Evolutionary conservation across 2,329 filamentous ascomycete species (phyloP).

Genomic region (Sarocladiaceae sp.): DNA sequence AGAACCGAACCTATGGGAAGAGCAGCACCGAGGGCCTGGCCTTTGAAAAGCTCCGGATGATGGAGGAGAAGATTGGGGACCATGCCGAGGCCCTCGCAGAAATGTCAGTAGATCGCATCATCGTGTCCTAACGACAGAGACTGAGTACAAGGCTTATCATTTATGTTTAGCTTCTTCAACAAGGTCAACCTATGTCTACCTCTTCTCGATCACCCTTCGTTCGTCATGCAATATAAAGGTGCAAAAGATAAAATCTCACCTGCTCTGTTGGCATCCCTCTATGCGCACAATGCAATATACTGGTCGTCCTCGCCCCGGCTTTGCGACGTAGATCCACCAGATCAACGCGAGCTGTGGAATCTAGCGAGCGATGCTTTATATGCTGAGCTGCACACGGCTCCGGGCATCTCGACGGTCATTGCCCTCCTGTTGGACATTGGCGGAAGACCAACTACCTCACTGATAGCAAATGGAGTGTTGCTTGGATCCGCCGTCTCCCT

Average conservation of each 20-base stretch:
- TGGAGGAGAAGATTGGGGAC: slow-evolving; percentile 56
- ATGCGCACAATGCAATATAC: slow-evolving; percentile 53
- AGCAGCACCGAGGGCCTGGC: slow-evolving; percentile 31
- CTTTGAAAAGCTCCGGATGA: slow-evolving; percentile 46
- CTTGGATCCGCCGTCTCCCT: slow-evolving; percentile 48
- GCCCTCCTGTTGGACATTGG: slow-evolving; percentile 55
- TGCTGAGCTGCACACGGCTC: slow-evolving; percentile 54
- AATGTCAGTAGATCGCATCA: slow-evolving; percentile 26
- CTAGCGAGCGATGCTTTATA: slow-evolving; percentile 56
- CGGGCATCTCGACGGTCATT: slow-evolving; percentile 54
- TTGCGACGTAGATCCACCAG: slow-evolving; percentile 44
- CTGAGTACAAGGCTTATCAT: too few species aligned
- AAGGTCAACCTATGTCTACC: slow-evolving; percentile 58
- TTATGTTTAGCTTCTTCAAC: slow-evolving; percentile 43
- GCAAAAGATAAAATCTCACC: slow-evolving; percentile 48
- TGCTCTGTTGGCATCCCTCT: slow-evolving; percentile 51
- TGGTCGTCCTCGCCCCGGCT: slow-evolving; percentile 48
- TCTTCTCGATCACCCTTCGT: slow-evolving; percentile 51
- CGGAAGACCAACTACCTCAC: slow-evolving; percentile 55
- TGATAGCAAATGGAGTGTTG: slow-evolving; percentile 52
- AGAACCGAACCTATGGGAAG: slow-evolving; percentile 40
- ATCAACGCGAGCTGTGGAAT: slow-evolving; percentile 59
- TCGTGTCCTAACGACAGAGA: neutral
- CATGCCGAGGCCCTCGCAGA: slow-evolving; percentile 46
- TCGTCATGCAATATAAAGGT: slow-evolving; percentile 42